Base-by-base conservation (phyloP, 2,329 filamentous ascomycete species). In the Scorias spongiosa region DNA sequence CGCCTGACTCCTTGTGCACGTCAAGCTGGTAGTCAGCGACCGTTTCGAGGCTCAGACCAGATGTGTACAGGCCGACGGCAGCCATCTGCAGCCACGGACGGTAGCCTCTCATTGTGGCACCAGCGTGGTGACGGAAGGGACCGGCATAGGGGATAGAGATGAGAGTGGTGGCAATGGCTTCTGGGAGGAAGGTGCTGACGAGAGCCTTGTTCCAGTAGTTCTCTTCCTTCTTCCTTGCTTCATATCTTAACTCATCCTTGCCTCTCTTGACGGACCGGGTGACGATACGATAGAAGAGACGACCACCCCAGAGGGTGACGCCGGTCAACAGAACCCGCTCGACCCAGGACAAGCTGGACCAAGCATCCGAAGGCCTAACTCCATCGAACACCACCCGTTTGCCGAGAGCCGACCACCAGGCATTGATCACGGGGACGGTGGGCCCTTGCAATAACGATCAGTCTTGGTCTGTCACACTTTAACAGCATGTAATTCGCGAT, bases 331-430 rank as follows among this genome's bases (percentile, higher is more conserved):
- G 63, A 1, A 78, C 61, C 43, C 71, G 70, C 53, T 78, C 70
- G 0, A 70, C 67, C 57, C 73, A 73, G 2, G 68, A 67, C 2
- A 77, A 59, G 2, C 64, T 64, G 14, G 57, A 51, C 51, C 71
- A 66, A 12, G 72, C 70, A 40, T 67, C 61, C 1, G 61, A 51
- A 5, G 73, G 45, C 0, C 70, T 66, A 15, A 72, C 55, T 1
- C 68, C 66, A 28, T 67, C 62, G 44, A 65, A 60, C 40, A 64
- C 56, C 10, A 75, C 61, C 5, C 67, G 68, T n/a, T 66, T 63
- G 11, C 74, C 73, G 37, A 78, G 58, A 17, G 75, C 72, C 44
- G 66, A 70, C 70, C 73, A 78, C 75, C 75, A 78, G 6, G 72
- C 74, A 53, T 76, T 78, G 45, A 65, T 57, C 9, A 78, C 67